Percentiles rank a stretch among this genome's conserved stretches.
phyloP scores from a whole-genome alignment of 2,329 filamentous ascomycete genomes.

The Stachybotrys elegans region DNA sequence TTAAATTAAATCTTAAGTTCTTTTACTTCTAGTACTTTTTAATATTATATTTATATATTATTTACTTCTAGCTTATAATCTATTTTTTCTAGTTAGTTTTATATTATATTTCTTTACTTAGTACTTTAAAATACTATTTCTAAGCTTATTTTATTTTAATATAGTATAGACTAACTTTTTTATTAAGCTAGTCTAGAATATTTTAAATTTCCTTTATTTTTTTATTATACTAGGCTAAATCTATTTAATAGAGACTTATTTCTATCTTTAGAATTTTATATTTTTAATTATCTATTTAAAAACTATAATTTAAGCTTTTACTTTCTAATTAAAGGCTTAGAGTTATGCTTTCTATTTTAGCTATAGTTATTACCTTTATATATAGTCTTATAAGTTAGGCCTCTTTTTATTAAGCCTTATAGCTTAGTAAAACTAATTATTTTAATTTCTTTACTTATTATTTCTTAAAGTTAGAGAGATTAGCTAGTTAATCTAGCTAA shows the following conservation, averaged over 20 bases:
- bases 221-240: too few relatives aligned
- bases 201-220: too few relatives aligned
- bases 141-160: too few relatives aligned
- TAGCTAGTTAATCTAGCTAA: slow-evolving; percentile 1
- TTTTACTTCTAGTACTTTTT: too few relatives aligned
- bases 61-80: background rate
- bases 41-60: background rate
- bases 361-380: slow-evolving; percentile 1
- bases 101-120: too few relatives aligned
- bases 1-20: background rate
- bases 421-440: slow-evolving; percentile 1
- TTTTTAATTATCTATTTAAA: background rate
- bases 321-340: too few relatives aligned
- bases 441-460: slow-evolving; percentile 1
- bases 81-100: background rate
- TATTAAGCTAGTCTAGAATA: too few relatives aligned
- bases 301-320: background rate
- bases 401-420: too few relatives aligned
- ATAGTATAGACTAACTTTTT: background rate
- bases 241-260: too few relatives aligned
- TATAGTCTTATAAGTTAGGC: background rate
- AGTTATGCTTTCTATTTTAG: background rate
- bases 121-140: too few relatives aligned
- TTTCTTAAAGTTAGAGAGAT: background rate
- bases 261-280: background rate